Evolutionary conservation across 2,329 filamentous ascomycete species (phyloP).

Genomic region (Scopulariopsis brevicaulis): DNA sequence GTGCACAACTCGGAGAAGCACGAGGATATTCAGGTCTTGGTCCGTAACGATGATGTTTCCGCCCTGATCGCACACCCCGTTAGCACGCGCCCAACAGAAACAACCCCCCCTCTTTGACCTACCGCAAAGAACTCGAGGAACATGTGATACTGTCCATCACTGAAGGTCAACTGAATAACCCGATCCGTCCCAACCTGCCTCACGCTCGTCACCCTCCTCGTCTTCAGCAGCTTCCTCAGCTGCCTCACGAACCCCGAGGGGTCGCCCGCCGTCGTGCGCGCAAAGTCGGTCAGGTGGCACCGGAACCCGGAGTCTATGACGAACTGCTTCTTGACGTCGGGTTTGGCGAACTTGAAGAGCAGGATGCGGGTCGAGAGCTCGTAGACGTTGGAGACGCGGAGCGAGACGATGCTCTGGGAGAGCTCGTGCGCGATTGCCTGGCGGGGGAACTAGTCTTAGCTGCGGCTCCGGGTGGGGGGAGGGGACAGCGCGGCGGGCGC

Average conservation of each 20-base stretch:
- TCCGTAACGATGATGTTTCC: constrained; percentile 94
- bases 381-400: constrained; percentile 89
- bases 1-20: constrained; percentile 67
- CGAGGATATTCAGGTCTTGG: constrained; percentile 68
- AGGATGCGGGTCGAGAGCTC: constrained; percentile 94
- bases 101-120: constrained; percentile 5
- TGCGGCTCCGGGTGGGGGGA: background rate
- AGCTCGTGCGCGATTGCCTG: constrained; percentile 94
- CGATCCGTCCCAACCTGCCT: constrained; percentile 85
- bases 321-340: constrained; percentile 78
- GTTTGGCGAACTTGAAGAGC: constrained; percentile 88
- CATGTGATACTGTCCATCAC: constrained; percentile 76
- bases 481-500: constrained; percentile 1
- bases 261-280: constrained; percentile 70
- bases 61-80: constrained; percentile 28
- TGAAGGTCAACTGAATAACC: constrained; percentile 86
- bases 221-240: constrained; percentile 80
- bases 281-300: constrained; percentile 86
- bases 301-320: constrained; percentile 93
- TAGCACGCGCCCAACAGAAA: background rate
- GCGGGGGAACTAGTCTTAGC: background rate
- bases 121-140: constrained; percentile 91
- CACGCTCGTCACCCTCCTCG: constrained; percentile 69
- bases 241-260: constrained; percentile 79
- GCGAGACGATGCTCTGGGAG: constrained; percentile 58